These are phyloP conservation scores for Candida pseudocylindracea DNA, from an alignment of 1,139 yeast genomes.

Conservation along the genomic window DNA sequence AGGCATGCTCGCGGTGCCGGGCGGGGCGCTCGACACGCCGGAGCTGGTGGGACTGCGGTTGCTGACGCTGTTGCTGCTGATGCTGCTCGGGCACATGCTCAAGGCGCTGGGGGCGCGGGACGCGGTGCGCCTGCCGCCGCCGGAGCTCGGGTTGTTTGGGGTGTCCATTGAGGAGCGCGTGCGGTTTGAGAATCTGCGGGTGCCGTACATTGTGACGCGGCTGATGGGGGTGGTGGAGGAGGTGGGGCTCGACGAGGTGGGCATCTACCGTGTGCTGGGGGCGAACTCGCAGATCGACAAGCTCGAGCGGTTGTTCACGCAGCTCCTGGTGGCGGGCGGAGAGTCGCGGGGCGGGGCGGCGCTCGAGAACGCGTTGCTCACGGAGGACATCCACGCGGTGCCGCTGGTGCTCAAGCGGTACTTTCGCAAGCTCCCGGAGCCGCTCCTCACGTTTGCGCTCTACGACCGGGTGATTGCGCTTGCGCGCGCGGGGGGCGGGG, in stretches of 20 bases:
- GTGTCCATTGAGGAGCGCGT: constrained; percentile 38
- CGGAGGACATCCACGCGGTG: constrained; percentile 66
- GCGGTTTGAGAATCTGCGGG: constrained; percentile 28
- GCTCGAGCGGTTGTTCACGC: constrained; percentile 4
- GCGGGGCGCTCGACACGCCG: neutral
- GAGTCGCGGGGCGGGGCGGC: constrained; percentile 12
- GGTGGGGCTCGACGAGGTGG: constrained; percentile 57
- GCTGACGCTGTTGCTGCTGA: constrained; percentile 1
- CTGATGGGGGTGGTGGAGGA: constrained; percentile 66
- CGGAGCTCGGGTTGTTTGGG: constrained; percentile 14
- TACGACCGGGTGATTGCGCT: constrained; percentile 44
- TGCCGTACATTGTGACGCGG: constrained; percentile 52
- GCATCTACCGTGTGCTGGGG: constrained; percentile 82
- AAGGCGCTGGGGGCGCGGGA: constrained; percentile 27
- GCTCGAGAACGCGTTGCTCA: constrained; percentile 19
- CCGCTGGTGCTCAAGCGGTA: constrained; percentile 78
- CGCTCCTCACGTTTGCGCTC: constrained; percentile 47
- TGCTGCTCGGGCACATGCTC: constrained; percentile 5
- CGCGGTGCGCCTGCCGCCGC: constrained; percentile 12
- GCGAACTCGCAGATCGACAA: constrained; percentile 56
- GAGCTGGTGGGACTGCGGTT: neutral
- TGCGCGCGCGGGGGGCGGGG: constrained; percentile 5
- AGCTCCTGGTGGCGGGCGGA: no score
- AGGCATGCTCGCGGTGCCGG: neutral
- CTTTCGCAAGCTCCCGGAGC: constrained; percentile 65